Evolutionary conservation across 192 early-diverging fungal genomes (phyloP).

Genomic region (Umbelopsis sp.): DNA sequence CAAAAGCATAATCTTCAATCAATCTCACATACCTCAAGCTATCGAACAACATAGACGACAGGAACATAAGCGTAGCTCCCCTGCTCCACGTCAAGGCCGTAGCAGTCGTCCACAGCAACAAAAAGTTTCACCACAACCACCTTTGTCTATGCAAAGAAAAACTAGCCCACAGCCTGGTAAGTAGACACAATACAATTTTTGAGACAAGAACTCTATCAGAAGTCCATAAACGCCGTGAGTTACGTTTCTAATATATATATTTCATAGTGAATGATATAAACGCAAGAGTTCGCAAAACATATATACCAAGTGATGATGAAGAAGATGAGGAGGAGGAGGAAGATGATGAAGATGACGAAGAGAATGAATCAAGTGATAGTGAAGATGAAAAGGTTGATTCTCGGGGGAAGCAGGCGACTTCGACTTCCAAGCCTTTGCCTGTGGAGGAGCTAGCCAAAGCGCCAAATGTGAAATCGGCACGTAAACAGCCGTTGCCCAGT

Average conservation of each 20-base stretch:
- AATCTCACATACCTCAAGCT: constrained; percentile 12
- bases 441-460: not conserved
- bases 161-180: too few species aligned
- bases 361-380: constrained; percentile 28
- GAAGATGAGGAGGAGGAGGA: constrained; percentile 31
- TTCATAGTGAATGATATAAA: constrained; percentile 12
- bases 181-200: too few species aligned
- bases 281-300: constrained; percentile 22
- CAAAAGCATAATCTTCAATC: constrained; percentile 35
- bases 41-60: constrained; percentile 7
- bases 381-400: constrained; percentile 23
- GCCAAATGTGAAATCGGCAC: constrained; percentile 14
- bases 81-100: not conserved
- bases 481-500: constrained; percentile 32
- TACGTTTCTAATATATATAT: constrained; percentile 10
- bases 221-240: too few species aligned
- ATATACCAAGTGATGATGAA: constrained; percentile 32
- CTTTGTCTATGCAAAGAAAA: too few species aligned
- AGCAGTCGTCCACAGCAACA: not conserved
- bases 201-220: too few species aligned
- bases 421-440: not conserved
- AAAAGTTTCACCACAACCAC: not conserved
- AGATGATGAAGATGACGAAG: constrained; percentile 16
- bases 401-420: constrained; percentile 11
- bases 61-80: not conserved